Evolutionary conservation across 2,329 filamentous ascomycete species (phyloP).

Genomic region (Nemania sp.): DNA sequence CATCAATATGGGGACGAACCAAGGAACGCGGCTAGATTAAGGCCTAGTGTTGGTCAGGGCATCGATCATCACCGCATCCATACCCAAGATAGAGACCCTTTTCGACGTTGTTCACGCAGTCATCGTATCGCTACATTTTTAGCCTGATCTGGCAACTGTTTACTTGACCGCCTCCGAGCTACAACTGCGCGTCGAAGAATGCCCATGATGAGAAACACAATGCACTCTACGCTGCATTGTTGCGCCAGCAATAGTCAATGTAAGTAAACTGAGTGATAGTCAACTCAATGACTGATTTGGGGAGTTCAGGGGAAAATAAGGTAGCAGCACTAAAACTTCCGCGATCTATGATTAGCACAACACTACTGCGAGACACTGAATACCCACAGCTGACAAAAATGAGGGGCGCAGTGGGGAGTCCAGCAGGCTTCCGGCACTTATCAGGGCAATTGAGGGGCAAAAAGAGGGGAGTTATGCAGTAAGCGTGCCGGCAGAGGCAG

Average conservation of each 20-base stretch:
- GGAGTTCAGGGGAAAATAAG: no score
- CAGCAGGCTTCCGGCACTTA: neutral
- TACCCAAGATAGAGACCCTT: neutral
- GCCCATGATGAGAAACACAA: neutral
- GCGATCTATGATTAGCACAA: conserved; percentile 16
- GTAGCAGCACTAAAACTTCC: neutral
- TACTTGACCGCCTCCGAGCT: neutral
- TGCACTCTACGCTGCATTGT: neutral
- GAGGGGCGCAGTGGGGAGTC: conserved; percentile 8
- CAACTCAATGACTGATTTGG: neutral
- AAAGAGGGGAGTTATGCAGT: conserved; percentile 5
- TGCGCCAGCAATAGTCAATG: neutral
- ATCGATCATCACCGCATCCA: conserved; percentile 3
- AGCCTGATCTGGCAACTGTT: neutral
- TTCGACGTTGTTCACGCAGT: neutral
- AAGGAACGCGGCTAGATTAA: conserved; percentile 8
- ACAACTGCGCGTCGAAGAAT: neutral
- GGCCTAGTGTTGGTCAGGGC: conserved; percentile 18
- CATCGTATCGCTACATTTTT: no score
- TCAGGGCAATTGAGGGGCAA: conserved; percentile 7
- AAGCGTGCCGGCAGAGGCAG: conserved; percentile 14
- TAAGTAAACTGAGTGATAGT: neutral
- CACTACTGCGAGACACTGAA: conserved; percentile 20
- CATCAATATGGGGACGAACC: conserved; percentile 19
- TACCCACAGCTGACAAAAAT: conserved; percentile 16